phyloP scores from a whole-genome alignment of 495 filamentous ascomycete genomes.

The Hyaloscypha variabilis region DNA sequence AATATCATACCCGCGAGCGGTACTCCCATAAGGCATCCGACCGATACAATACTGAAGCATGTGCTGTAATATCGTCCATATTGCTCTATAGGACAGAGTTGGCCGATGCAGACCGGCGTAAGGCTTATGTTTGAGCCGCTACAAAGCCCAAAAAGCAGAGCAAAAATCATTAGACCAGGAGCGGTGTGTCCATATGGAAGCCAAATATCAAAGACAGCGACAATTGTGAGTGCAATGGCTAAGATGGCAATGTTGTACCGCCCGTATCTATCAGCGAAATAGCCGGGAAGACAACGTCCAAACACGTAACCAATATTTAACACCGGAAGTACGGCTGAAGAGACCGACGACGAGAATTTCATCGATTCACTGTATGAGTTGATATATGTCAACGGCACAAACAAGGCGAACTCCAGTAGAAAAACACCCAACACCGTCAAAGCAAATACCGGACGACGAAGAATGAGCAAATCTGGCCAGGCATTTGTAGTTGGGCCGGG shows the following conservation, averaged over 20 bases:
- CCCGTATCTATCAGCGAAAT: slow-evolving; percentile 58
- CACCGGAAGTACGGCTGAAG: slow-evolving; percentile 56
- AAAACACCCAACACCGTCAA: slow-evolving; percentile 63
- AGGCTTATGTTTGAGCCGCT: slow-evolving; percentile 82
- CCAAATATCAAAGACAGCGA: neutral
- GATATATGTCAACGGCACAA: slow-evolving; percentile 73
- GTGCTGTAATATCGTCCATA: slow-evolving; percentile 87
- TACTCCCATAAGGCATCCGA: slow-evolving; percentile 85
- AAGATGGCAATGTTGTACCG: slow-evolving; percentile 65
- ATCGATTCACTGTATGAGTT: slow-evolving; percentile 57
- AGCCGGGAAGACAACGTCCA: slow-evolving; percentile 67
- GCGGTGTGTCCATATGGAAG: neutral
- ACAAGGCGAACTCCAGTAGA: slow-evolving; percentile 70
- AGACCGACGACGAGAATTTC: slow-evolving; percentile 45
- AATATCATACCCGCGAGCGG: slow-evolving; percentile 85
- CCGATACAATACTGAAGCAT: slow-evolving; percentile 82
- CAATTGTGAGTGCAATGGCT: neutral
- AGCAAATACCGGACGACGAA: slow-evolving; percentile 47
- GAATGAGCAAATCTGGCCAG: slow-evolving; percentile 54
- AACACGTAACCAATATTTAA: slow-evolving; percentile 70
- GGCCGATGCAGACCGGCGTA: slow-evolving; percentile 86
- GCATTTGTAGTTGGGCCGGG: slow-evolving; percentile 45
- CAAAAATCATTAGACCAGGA: slow-evolving; percentile 56
- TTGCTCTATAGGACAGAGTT: slow-evolving; percentile 80
- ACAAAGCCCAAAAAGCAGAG: slow-evolving; percentile 79